These are phyloP conservation scores for Manihot esculenta DNA, from an alignment of 441 rosid species.

Conservation along the genomic window DNA sequence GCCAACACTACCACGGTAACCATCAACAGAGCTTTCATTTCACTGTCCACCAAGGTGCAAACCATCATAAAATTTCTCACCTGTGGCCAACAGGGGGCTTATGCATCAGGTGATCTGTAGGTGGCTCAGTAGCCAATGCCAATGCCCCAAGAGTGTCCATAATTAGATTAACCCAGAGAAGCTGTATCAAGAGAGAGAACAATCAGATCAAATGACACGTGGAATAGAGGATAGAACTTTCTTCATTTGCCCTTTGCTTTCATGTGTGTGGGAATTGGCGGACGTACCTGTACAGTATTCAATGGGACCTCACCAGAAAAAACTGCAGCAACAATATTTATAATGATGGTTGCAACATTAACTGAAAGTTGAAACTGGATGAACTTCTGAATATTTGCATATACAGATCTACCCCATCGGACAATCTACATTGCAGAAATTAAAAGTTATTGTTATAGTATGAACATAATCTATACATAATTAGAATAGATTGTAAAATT, in stretches of 20 bases:
- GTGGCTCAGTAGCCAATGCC: constrained; percentile 98
- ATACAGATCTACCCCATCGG: constrained; percentile 97
- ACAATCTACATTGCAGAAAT: constrained; percentile 76
- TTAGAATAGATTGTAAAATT: too few relatives aligned
- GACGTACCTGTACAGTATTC: constrained; percentile 99
- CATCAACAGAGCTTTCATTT: too few relatives aligned
- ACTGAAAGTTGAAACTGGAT: constrained; percentile 99
- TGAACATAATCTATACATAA: too few relatives aligned
- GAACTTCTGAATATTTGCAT: constrained; percentile 97
- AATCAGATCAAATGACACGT: background rate
- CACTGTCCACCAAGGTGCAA: too few relatives aligned
- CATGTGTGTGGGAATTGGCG: background rate
- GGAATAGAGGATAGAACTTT: background rate
- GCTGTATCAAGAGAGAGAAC: constrained; percentile 42
- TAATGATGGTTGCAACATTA: constrained; percentile 91
- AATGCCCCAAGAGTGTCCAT: constrained; percentile 99
- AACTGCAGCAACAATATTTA: constrained; percentile 89
- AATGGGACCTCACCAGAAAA: constrained; percentile 95
- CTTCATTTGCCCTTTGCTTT: background rate
- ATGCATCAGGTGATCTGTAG: constrained; percentile 85
- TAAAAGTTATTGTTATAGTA: too few relatives aligned
- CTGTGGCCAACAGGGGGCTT: constrained; percentile 92
- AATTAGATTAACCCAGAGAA: constrained; percentile 98
- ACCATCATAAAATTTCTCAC: constrained; percentile 32
- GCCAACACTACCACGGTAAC: too few relatives aligned